Evolutionary conservation across 805 yeast species (phyloP).

Genomic region (Brettanomyces custersianus): DNA sequence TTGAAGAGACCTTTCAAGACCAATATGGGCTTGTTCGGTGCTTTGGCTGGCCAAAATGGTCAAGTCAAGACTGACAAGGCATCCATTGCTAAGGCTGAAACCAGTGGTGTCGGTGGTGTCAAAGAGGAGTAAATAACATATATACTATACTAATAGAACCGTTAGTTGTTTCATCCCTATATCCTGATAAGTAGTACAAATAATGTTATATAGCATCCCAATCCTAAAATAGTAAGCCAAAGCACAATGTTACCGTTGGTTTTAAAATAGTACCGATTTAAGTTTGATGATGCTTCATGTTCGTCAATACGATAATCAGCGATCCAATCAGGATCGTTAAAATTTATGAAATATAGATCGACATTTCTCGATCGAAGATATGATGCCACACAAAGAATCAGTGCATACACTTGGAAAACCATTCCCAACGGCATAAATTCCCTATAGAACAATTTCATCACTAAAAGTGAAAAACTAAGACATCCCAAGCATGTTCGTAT

Average conservation of each 20-base stretch:
- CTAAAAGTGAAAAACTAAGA: slow-evolving; percentile 52
- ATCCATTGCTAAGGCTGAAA: slow-evolving; percentile 76
- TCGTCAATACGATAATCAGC: slow-evolving; percentile 10
- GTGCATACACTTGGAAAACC: slow-evolving; percentile 55
- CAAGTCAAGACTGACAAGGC: slow-evolving; percentile 79
- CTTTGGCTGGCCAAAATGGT: slow-evolving; percentile 20
- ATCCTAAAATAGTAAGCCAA: slow-evolving; percentile 40
- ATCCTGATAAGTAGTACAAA: slow-evolving; percentile 41
- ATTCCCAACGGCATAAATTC: slow-evolving; percentile 63
- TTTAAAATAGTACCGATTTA: slow-evolving; percentile 30
- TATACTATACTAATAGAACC: too few relatives aligned
- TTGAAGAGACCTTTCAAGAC: slow-evolving; percentile 96
- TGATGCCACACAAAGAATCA: slow-evolving; percentile 32
- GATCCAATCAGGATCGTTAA: slow-evolving; percentile 15
- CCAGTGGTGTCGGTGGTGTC: slow-evolving; percentile 78
- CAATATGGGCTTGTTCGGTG: slow-evolving; percentile 63
- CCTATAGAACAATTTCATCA: slow-evolving; percentile 53
- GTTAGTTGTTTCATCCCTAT: too few relatives aligned
- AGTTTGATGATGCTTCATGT: slow-evolving; percentile 4
- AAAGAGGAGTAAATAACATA: slow-evolving; percentile 58
- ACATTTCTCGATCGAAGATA: slow-evolving; percentile 23
- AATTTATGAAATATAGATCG: slow-evolving; percentile 25
- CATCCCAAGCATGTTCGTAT: slow-evolving; percentile 63
- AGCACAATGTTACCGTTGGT: slow-evolving; percentile 58
- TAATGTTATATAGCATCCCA: slow-evolving; percentile 41